phyloP scores from a whole-genome alignment of 2,329 filamentous ascomycete genomes.

The Colletotrichum plurivorum region DNA sequence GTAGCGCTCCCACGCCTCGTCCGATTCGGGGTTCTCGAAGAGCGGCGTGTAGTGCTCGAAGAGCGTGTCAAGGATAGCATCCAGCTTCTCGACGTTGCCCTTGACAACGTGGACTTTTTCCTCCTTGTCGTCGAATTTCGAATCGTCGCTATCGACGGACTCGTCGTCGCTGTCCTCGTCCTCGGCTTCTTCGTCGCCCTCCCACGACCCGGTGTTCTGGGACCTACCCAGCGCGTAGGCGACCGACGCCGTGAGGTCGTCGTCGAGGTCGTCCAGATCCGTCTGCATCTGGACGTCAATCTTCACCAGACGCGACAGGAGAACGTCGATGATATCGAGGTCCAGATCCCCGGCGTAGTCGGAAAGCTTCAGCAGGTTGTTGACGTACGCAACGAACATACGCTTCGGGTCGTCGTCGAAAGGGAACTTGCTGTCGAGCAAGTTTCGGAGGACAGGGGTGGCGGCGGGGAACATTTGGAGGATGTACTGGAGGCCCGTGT shows the following conservation, averaged over 20 bases:
- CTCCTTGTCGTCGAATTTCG: conserved; percentile 74
- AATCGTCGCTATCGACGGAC: conserved; percentile 79
- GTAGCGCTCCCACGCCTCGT: conserved; percentile 79
- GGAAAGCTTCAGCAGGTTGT: conserved; percentile 84
- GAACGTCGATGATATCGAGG: conserved; percentile 84
- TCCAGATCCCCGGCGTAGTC: conserved; percentile 84
- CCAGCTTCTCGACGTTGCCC: conserved; percentile 90
- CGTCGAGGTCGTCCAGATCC: conserved; percentile 92
- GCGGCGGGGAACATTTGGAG: conserved; percentile 87
- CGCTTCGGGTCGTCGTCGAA: conserved; percentile 82
- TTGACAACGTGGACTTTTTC: conserved; percentile 79
- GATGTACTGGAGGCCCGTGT: conserved; percentile 82
- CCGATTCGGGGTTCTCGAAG: conserved; percentile 78
- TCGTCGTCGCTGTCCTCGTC: conserved; percentile 79
- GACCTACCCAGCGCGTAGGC: conserved; percentile 64
- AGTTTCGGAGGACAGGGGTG: conserved; percentile 76
- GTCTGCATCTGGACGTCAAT: conserved; percentile 96
- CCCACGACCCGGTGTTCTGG: conserved; percentile 55
- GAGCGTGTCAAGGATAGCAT: conserved; percentile 88
- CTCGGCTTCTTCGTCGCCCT: conserved; percentile 69
- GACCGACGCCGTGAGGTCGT: conserved; percentile 84
- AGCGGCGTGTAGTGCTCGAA: conserved; percentile 85
- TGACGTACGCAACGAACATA: conserved; percentile 88
- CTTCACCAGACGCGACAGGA: conserved; percentile 90
- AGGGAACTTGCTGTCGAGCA: conserved; percentile 80